Conservation (phyloP, 1,284 basidiomycete genomes). For the Apiotrichum domesticum region DNA sequence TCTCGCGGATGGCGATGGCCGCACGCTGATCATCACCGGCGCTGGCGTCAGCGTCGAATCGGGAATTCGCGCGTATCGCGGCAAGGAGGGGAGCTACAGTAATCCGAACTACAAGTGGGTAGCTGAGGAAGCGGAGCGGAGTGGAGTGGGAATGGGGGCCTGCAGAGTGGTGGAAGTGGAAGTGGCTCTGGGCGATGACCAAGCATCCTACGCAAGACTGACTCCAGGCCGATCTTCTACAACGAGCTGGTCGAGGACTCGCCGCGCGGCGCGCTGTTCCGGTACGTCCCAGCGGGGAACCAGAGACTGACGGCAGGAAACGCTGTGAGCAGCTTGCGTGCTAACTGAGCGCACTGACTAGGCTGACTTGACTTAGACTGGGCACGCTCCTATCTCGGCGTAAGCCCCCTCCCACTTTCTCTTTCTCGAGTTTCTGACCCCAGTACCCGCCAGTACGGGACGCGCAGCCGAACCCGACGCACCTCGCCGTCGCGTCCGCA, state of each 20-base stretch:
- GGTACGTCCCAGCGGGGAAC: slow-evolving; percentile 46
- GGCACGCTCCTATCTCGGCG: slow-evolving; percentile 64
- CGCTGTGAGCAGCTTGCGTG: slow-evolving; percentile 27
- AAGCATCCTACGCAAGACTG: too few relatives aligned
- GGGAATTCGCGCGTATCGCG: slow-evolving; percentile 82
- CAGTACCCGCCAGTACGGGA: slow-evolving; percentile 69
- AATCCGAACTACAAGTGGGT: slow-evolving; percentile 84
- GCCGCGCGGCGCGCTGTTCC: slow-evolving; percentile 62
- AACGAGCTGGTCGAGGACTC: slow-evolving; percentile 71
- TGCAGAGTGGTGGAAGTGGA: too few relatives aligned
- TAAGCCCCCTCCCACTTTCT: slow-evolving; percentile 16
- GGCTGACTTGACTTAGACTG: slow-evolving; percentile 39
- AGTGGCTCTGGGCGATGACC: too few relatives aligned
- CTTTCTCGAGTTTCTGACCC: not conserved
- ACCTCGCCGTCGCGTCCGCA: slow-evolving; percentile 75
- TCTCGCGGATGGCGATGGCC: slow-evolving; percentile 58
- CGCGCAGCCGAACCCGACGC: slow-evolving; percentile 75
- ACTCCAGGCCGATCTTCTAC: slow-evolving; percentile 53
- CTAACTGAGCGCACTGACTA: not conserved
- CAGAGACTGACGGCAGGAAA: slow-evolving; percentile 24
- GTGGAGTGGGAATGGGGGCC: too few relatives aligned
- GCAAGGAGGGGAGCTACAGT: slow-evolving; percentile 74
- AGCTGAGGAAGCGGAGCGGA: too few relatives aligned
- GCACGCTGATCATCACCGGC: slow-evolving; percentile 67
- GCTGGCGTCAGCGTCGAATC: slow-evolving; percentile 89